Evolutionary conservation across 2,329 filamentous ascomycete species (phyloP), one percentile per base, ranked within the genome.

Genomic region (Diaporthe caulivora): DNA sequence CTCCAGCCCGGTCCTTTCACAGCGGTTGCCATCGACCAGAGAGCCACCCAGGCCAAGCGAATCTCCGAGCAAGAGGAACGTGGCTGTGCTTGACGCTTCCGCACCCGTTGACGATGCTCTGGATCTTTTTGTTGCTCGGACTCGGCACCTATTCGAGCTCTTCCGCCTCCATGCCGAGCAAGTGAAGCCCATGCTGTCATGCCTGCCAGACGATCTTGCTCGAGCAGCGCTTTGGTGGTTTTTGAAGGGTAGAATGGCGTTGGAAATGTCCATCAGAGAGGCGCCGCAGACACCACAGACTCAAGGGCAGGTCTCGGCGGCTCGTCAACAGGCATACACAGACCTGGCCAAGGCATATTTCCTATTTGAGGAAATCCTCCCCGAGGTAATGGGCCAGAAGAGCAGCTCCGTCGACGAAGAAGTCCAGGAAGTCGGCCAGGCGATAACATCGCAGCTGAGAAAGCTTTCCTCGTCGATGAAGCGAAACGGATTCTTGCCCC

Each of bases 141-240:
- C 94, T 3, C 89, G 88, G 26, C 93, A 95, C 79, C 89, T 97
- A 77, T 92, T 90, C 75, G 91, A 93, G 76, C 87, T 97, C 3
- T 97, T 97, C 80, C 88, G 91, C 49, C 83, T 96, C 55, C 94
- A 95, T 72, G 92, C 95, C 0, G 94, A 97, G 81, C 89, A 92
- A 42, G 86, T 92, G 40, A 91, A 90, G 75, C 91, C 94, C 0
- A 80, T 95, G 6, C 87, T 90, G 71, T 87, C 88, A 40, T 92
- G 90, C 67, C 85, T 90, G 0, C 87, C 92, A 0, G 86, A 88
- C 60, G 90, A 95, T 74, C 92, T 95, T 85, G 87, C 93, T 13
- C 89, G 94, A 73, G 92, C 92, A 31, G 92, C 91, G 4, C 85
- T 94, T 0, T 98, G 95, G 95, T 98, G 95, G 95, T 97, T 98